These are phyloP conservation scores for Debaryomyces udenii DNA, from an alignment of 1,139 yeast species.

Conservation along the genomic window DNA sequence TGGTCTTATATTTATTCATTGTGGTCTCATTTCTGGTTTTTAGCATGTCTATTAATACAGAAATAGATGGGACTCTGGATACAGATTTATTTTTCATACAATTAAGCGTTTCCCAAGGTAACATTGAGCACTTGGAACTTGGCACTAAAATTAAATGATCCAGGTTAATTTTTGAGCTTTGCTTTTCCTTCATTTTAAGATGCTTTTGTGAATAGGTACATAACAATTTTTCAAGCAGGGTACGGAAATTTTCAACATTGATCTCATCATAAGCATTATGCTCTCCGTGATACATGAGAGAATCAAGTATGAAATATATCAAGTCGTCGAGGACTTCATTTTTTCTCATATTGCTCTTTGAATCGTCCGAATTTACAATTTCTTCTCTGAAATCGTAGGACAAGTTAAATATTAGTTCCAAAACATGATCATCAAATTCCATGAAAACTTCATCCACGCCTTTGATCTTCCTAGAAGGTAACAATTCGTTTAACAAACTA, in stretches of 20 bases:
- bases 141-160: constrained; percentile 72
- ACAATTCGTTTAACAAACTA: constrained; percentile 31
- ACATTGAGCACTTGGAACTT: constrained; percentile 59
- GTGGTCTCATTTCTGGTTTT: constrained; percentile 12
- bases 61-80: constrained; percentile 75
- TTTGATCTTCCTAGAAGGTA: constrained; percentile 38
- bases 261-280: constrained; percentile 65
- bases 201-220: constrained; percentile 36
- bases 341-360: not conserved
- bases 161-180: constrained; percentile 8
- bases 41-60: constrained; percentile 48
- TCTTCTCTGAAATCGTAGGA: constrained; percentile 20
- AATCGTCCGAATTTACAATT: not conserved
- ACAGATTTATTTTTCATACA: constrained; percentile 57
- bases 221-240: constrained; percentile 26
- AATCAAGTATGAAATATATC: constrained; percentile 62
- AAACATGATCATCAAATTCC: constrained; percentile 51
- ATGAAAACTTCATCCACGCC: constrained; percentile 19
- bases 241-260: constrained; percentile 55
- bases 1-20: constrained; percentile 12
- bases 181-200: constrained; percentile 18
- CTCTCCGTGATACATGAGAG: constrained; percentile 64
- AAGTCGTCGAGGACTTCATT: constrained; percentile 53
- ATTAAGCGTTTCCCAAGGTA: constrained; percentile 90
- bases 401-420: constrained; percentile 56